Conservation (phyloP, 768 basidiomycete genomes). For the Naganishia friedmannii region DNA sequence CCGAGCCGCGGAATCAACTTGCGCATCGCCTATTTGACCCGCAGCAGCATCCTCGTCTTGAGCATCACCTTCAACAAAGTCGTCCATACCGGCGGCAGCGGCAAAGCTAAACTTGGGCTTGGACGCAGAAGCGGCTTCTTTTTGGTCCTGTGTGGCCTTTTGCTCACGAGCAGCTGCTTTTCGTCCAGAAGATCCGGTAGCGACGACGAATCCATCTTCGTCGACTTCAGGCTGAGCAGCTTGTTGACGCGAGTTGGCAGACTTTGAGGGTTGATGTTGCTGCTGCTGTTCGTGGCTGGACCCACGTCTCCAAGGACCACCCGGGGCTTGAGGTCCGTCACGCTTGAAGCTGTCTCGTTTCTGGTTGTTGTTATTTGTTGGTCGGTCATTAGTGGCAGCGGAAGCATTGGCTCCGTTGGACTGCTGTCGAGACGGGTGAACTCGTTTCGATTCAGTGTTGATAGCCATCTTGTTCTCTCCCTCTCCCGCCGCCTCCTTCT, state of each 20-base stretch:
- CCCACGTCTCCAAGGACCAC: slow-evolving; percentile 5
- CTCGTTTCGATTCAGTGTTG: slow-evolving; percentile 25
- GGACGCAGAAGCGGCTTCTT: slow-evolving; percentile 50
- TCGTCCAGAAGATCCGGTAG: slow-evolving; percentile 22
- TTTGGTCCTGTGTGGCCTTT: slow-evolving; percentile 21
- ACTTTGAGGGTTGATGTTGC: neutral
- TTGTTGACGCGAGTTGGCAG: slow-evolving; percentile 13
- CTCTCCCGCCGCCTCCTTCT: neutral
- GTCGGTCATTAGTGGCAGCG: neutral
- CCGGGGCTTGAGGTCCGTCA: slow-evolving; percentile 6
- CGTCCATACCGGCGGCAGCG: slow-evolving; percentile 59
- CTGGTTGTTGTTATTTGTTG: slow-evolving; percentile 20
- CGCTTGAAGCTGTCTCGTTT: slow-evolving; percentile 21
- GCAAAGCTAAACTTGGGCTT: slow-evolving; percentile 79
- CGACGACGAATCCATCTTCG: slow-evolving; percentile 38
- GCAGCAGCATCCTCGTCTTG: slow-evolving; percentile 33
- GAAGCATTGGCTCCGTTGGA: slow-evolving; percentile 3
- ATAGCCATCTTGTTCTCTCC: slow-evolving; percentile 12
- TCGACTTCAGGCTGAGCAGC: slow-evolving; percentile 25
- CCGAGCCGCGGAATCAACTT: slow-evolving; percentile 32
- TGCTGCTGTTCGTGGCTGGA: neutral
- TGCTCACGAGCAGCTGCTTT: slow-evolving; percentile 22
- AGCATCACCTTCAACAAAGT: slow-evolving; percentile 33
- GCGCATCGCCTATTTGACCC: slow-evolving; percentile 28
- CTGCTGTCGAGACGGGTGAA: slow-evolving; percentile 31